phyloP scores from a whole-genome alignment of 441 rosid species.

The Eutrema salsugineum region DNA sequence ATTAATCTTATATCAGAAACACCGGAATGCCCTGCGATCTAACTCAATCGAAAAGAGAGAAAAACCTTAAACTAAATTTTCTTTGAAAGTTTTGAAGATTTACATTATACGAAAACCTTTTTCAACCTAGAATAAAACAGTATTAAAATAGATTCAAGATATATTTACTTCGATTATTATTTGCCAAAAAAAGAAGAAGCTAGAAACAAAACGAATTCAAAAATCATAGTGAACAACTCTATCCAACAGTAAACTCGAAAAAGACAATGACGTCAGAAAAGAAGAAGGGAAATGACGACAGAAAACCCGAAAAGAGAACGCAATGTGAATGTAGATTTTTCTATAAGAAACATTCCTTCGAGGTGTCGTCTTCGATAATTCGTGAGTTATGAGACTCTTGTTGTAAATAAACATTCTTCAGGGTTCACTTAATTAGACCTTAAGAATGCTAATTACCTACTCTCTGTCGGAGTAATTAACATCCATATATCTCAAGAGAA shows the following conservation, averaged over 20 bases:
- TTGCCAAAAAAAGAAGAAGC: too few species aligned
- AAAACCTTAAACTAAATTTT: background rate
- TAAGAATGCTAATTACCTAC: background rate
- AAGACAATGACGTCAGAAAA: background rate
- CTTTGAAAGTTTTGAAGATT: background rate
- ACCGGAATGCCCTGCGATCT: background rate
- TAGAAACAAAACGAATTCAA: too few species aligned
- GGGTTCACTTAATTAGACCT: background rate
- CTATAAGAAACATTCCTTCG: background rate
- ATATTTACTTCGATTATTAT: too few species aligned
- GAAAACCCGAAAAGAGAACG: background rate
- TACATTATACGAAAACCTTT: too few species aligned
- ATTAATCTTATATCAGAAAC: background rate
- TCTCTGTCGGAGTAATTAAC: conserved; percentile 50
- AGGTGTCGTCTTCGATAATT: background rate
- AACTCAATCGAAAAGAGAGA: background rate
- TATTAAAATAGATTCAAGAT: too few species aligned
- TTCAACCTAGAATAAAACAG: too few species aligned
- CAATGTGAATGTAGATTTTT: background rate
- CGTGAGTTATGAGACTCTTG: background rate
- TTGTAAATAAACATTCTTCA: background rate
- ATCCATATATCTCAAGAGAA: conserved; percentile 49
- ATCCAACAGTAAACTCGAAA: too few species aligned
- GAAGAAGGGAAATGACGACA: background rate
- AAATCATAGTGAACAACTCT: too few species aligned